Conservation (phyloP, 2,329 filamentous ascomycete genomes). For the Fusarium gaditjirri region DNA sequence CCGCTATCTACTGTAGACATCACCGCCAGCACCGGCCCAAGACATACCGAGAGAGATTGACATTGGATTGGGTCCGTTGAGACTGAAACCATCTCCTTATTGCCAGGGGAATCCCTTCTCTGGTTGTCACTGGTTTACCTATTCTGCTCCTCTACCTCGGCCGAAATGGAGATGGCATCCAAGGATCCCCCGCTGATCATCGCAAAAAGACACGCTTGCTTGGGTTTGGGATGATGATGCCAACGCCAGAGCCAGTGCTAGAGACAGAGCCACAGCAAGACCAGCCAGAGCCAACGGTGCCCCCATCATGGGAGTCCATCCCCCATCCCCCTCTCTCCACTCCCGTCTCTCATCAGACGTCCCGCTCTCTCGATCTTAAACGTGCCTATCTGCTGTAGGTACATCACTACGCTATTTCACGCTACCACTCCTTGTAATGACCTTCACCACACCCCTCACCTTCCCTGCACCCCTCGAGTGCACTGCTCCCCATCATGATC, state of each 20-base stretch:
- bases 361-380: constrained; percentile 33
- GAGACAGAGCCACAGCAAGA: constrained; percentile 1
- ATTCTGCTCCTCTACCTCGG: constrained; percentile 32
- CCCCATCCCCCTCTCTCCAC: constrained; percentile 24
- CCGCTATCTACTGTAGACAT: constrained; percentile 24
- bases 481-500: constrained; percentile 32
- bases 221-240: constrained; percentile 39
- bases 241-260: background rate
- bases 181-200: constrained; percentile 42
- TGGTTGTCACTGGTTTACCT: background rate
- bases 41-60: background rate
- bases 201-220: constrained; percentile 33
- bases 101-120: constrained; percentile 29
- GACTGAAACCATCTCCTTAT: constrained; percentile 4
- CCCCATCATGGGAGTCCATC: constrained; percentile 28
- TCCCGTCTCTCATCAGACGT: constrained; percentile 30
- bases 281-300: constrained; percentile 30
- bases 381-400: constrained; percentile 32
- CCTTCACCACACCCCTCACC: constrained; percentile 2
- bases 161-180: constrained; percentile 37
- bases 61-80: background rate
- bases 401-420: constrained; percentile 9
- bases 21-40: constrained; percentile 20
- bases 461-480: constrained; percentile 5
- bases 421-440: constrained; percentile 9